Evolutionary conservation across 1,284 basidiomycete species (phyloP).

Genomic region (Serendipita sp.): DNA sequence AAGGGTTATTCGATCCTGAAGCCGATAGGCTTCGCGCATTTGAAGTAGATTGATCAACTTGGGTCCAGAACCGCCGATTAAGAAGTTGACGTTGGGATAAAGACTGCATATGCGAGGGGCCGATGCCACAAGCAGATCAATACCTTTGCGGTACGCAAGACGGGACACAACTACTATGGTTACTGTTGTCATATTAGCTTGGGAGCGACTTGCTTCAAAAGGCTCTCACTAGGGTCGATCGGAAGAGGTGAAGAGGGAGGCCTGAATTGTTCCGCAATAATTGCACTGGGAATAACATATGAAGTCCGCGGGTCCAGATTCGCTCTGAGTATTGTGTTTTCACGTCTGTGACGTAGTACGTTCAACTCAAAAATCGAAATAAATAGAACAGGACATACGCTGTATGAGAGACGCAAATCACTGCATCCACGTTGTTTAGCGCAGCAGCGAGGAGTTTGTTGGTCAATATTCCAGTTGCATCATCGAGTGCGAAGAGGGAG

Average conservation of each 20-base stretch:
- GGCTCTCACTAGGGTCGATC: slow-evolving; percentile 42
- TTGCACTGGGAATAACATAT: slow-evolving; percentile 88
- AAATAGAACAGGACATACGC: slow-evolving; percentile 39
- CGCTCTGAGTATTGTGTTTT: slow-evolving; percentile 88
- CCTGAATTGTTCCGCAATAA: slow-evolving; percentile 78
- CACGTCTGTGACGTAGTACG: slow-evolving; percentile 38
- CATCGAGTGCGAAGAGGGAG: slow-evolving; percentile 89
- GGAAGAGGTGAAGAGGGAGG: slow-evolving; percentile 35
- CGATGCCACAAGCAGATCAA: slow-evolving; percentile 86
- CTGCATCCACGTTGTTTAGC: slow-evolving; percentile 81
- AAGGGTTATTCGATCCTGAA: slow-evolving; percentile 84
- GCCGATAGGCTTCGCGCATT: slow-evolving; percentile 80
- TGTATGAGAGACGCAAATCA: slow-evolving; percentile 95
- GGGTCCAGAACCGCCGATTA: slow-evolving; percentile 90
- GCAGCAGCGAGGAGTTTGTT: slow-evolving; percentile 87
- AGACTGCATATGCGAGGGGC: slow-evolving; percentile 78
- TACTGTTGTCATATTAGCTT: slow-evolving; percentile 34
- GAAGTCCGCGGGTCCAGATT: slow-evolving; percentile 42
- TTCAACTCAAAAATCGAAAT: slow-evolving; percentile 5
- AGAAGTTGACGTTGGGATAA: slow-evolving; percentile 75
- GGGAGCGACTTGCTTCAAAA: slow-evolving; percentile 4
- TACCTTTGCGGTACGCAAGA: slow-evolving; percentile 93
- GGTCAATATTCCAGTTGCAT: slow-evolving; percentile 89
- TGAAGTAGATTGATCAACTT: slow-evolving; percentile 92
- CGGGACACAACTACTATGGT: slow-evolving; percentile 90